These are phyloP conservation scores for Sarocladiaceae sp. DNA, from an alignment of 2,329 filamentous ascomycete species.

Conservation along the genomic window DNA sequence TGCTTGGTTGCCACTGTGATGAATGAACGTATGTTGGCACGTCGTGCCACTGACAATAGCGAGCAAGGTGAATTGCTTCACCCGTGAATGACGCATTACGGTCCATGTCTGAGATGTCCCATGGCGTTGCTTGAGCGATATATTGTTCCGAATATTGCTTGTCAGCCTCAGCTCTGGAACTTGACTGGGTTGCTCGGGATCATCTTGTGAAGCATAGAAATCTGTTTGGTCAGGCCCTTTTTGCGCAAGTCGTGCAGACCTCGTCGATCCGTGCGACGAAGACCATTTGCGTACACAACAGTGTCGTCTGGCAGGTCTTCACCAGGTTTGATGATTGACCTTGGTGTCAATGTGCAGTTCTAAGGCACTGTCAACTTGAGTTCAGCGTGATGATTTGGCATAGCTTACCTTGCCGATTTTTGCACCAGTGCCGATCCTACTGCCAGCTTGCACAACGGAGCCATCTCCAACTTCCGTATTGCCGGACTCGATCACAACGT, in stretches of 20 bases:
- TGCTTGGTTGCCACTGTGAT: not conserved
- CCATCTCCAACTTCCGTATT: constrained; percentile 60
- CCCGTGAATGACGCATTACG: too few species aligned
- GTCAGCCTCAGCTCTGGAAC: constrained; percentile 24
- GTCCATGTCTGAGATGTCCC: too few species aligned
- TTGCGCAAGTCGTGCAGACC: constrained; percentile 60
- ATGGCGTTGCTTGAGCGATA: too few species aligned
- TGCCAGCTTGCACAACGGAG: constrained; percentile 54
- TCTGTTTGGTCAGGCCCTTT: constrained; percentile 61
- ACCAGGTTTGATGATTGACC: constrained; percentile 53
- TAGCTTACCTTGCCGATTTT: constrained; percentile 57
- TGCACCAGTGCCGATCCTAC: constrained; percentile 55
- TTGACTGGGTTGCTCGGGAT: constrained; percentile 60
- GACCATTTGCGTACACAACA: constrained; percentile 64
- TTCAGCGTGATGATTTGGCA: constrained; percentile 16
- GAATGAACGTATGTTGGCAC: too few species aligned
- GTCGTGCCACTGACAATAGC: too few species aligned
- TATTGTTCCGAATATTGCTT: not conserved
- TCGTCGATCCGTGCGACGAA: constrained; percentile 52
- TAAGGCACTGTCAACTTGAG: too few species aligned
- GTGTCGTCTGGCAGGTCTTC: constrained; percentile 61
- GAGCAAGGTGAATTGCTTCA: too few species aligned
- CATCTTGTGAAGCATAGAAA: constrained; percentile 62
- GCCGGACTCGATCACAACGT: constrained; percentile 56
- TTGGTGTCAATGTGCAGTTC: constrained; percentile 68